These are phyloP conservation scores for Ambrosiella xylebori DNA, from an alignment of 2,329 filamentous ascomycete species.

Conservation along the genomic window DNA sequence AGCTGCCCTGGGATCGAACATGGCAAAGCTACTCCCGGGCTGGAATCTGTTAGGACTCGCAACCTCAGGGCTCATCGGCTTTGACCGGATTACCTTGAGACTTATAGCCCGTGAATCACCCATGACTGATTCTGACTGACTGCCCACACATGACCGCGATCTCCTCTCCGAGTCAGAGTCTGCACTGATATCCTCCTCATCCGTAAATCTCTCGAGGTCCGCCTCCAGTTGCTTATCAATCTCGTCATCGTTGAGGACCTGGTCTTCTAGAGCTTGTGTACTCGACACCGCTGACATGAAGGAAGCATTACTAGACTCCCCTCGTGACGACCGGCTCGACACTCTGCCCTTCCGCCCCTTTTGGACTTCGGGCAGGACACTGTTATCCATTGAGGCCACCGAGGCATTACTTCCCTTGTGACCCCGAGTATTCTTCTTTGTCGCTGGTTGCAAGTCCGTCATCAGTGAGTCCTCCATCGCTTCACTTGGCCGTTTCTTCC, in stretches of 20 bases:
- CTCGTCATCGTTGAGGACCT: conserved; percentile 42
- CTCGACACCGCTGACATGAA: conserved; percentile 33
- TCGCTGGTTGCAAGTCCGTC: conserved; percentile 29
- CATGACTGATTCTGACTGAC: neutral
- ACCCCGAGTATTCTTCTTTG: conserved; percentile 42
- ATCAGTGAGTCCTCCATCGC: conserved; percentile 33
- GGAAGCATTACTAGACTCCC: conserved; percentile 28
- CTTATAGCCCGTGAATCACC: neutral
- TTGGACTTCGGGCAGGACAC: conserved; percentile 13
- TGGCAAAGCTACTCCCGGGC: conserved; percentile 24
- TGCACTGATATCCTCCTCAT: conserved; percentile 32
- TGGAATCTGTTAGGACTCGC: neutral
- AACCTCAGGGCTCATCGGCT: neutral
- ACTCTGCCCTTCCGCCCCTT: conserved; percentile 22
- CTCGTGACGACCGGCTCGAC: conserved; percentile 17
- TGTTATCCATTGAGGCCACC: conserved; percentile 16
- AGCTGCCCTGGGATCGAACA: conserved; percentile 34
- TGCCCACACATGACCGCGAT: conserved; percentile 4
- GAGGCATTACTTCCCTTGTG: conserved; percentile 30
- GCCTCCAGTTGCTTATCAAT: conserved; percentile 49
- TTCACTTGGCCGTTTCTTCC: conserved; percentile 47
- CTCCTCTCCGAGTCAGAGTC: conserved; percentile 29
- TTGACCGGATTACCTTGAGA: neutral
- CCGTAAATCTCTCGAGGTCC: conserved; percentile 40
- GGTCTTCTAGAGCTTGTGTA: conserved; percentile 23